Evolutionary conservation across 805 yeast genomes (phyloP).

Genomic region (Wickerhamiella siamensis): DNA sequence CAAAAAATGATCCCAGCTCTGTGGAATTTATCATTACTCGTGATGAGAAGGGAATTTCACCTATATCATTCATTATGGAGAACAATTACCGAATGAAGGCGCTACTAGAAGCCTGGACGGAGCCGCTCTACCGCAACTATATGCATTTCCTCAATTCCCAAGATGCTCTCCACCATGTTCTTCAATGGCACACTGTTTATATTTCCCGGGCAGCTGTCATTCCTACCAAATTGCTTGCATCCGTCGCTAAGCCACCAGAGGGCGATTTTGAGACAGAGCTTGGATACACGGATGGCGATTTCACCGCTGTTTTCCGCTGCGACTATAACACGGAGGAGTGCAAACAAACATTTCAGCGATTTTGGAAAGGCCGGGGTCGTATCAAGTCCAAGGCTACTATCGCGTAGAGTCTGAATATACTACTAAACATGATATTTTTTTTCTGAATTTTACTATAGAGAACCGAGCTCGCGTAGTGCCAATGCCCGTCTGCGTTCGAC

Average conservation of each 20-base stretch:
- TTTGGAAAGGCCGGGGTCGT: slow-evolving; percentile 20
- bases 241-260: slow-evolving; percentile 18
- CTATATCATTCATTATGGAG: slow-evolving; percentile 56
- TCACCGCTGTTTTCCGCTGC: slow-evolving; percentile 25
- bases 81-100: slow-evolving; percentile 53
- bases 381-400: not conserved
- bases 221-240: slow-evolving; percentile 42
- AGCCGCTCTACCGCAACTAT: slow-evolving; percentile 55
- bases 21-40: slow-evolving; percentile 57
- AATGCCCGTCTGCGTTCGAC: slow-evolving; percentile 4
- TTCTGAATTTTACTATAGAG: not conserved
- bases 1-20: slow-evolving; percentile 40
- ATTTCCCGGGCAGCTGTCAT: slow-evolving; percentile 61
- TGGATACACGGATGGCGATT: slow-evolving; percentile 23
- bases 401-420: not conserved
- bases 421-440: too few relatives aligned
- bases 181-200: slow-evolving; percentile 88
- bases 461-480: not conserved
- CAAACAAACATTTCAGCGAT: slow-evolving; percentile 18
- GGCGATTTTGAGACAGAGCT: slow-evolving; percentile 16
- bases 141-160: slow-evolving; percentile 39
- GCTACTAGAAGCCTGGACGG: slow-evolving; percentile 67
- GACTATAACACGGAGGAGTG: slow-evolving; percentile 19
- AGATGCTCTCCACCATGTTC: slow-evolving; percentile 60
- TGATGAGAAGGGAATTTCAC: slow-evolving; percentile 44